Conservation (phyloP, 192 early-diverging fungal genomes). For the Coemansia sp. region DNA sequence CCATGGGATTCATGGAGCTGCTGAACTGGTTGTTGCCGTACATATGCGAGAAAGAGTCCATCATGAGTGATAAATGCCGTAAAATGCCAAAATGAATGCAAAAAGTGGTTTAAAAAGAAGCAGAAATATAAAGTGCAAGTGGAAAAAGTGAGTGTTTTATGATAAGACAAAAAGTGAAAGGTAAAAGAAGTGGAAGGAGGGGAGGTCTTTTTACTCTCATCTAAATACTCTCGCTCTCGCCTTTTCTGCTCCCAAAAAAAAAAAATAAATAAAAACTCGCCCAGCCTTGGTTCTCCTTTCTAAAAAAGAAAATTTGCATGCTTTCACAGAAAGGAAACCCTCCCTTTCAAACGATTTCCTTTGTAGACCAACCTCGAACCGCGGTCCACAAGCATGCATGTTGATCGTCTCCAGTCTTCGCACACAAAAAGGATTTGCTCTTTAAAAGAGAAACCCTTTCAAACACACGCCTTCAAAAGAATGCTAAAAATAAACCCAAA, state of each 20-base stretch:
- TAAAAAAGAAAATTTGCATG: neutral
- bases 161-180: neutral
- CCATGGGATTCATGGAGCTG: slow-evolving; percentile 10
- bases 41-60: slow-evolving; percentile 38
- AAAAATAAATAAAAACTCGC: neutral
- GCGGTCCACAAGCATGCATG: neutral
- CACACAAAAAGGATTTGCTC: neutral
- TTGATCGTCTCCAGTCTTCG: neutral
- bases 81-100: slow-evolving; percentile 7
- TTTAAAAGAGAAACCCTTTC: neutral
- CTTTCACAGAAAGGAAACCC: slow-evolving; percentile 10
- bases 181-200: slow-evolving; percentile 7
- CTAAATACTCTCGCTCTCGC: neutral
- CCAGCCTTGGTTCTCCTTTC: neutral
- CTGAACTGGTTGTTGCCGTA: slow-evolving; percentile 28
- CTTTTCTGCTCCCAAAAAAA: neutral
- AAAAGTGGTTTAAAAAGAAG: slow-evolving; percentile 11
- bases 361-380: neutral
- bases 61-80: slow-evolving; percentile 10
- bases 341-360: neutral
- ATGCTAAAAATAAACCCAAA: neutral
- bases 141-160: neutral
- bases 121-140: neutral
- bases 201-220: slow-evolving; percentile 2
- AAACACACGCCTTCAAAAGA: neutral